phyloP scores from a whole-genome alignment of 768 basidiomycete genomes.

The Paxillus involutus region DNA sequence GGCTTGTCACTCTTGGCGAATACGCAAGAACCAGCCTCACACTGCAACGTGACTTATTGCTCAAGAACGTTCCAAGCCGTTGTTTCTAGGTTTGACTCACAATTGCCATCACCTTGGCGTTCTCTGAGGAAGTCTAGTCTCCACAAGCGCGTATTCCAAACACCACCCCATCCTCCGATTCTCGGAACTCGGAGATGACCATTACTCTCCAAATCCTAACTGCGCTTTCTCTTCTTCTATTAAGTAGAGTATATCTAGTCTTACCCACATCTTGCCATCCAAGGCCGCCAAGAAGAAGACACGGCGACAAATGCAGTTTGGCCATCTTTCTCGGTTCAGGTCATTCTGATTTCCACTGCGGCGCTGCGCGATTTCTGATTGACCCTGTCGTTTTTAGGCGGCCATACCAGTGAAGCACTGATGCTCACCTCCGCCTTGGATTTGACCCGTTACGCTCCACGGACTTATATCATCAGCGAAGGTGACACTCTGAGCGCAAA shows the following conservation, averaged over 20 bases:
- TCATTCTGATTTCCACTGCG: slow-evolving; percentile 32
- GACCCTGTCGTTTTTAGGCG: slow-evolving; percentile 54
- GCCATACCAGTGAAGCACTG: slow-evolving; percentile 90
- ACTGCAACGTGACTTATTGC: too few relatives aligned
- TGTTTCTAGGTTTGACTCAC: neutral
- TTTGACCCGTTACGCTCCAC: slow-evolving; percentile 68
- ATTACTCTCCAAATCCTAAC: slow-evolving; percentile 1
- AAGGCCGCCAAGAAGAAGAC: slow-evolving; percentile 12
- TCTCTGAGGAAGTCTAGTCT: neutral
- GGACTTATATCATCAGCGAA: slow-evolving; percentile 80
- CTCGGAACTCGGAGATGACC: slow-evolving; percentile 10
- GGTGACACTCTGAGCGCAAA: slow-evolving; percentile 77
- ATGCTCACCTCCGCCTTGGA: slow-evolving; percentile 71
- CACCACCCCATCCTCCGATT: neutral
- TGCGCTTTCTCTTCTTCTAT: slow-evolving; percentile 11
- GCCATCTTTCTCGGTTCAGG: slow-evolving; percentile 96
- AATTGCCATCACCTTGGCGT: neutral
- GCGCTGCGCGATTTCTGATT: slow-evolving; percentile 1
- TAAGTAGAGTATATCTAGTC: slow-evolving; percentile 18
- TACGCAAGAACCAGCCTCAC: neutral
- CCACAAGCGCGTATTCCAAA: neutral
- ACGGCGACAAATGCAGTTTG: slow-evolving; percentile 42
- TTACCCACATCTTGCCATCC: slow-evolving; percentile 14
- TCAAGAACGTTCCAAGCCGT: too few relatives aligned
- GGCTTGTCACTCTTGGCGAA: neutral